phyloP scores from a whole-genome alignment of 306 rosid genomes.

The Trichosanthes cucumerina region DNA sequence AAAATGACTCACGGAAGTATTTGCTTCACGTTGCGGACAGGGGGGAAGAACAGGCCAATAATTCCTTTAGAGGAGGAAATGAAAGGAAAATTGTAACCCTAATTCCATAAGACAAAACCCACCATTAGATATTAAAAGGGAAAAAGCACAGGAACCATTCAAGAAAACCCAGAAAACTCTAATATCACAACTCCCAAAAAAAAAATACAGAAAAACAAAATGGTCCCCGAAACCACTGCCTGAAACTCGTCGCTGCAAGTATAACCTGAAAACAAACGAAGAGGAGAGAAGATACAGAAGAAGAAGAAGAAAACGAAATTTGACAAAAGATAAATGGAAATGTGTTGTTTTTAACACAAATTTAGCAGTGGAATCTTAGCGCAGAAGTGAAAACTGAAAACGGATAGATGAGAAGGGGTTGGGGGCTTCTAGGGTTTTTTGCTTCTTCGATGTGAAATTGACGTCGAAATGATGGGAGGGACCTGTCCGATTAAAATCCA shows the following conservation, averaged over 20 bases:
- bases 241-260: slow-evolving; percentile 1
- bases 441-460: not conserved
- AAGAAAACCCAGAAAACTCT: slow-evolving; percentile 21
- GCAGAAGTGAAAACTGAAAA: not conserved
- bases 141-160: not conserved
- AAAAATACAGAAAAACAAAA: not conserved
- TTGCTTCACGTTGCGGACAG: slow-evolving; percentile 1
- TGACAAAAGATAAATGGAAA: slow-evolving; percentile 4
- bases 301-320: not conserved
- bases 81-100: slow-evolving; percentile 50
- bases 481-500: not conserved
- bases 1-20: slow-evolving; percentile 37
- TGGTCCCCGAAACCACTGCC: not conserved
- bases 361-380: not conserved
- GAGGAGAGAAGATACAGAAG: slow-evolving; percentile 1
- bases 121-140: slow-evolving; percentile 26
- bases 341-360: not conserved
- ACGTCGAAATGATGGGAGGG: not conserved
- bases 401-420: not conserved
- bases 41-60: not conserved
- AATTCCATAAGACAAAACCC: slow-evolving; percentile 44
- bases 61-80: slow-evolving; percentile 2
- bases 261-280: slow-evolving; percentile 10
- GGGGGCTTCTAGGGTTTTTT: slow-evolving; percentile 8
- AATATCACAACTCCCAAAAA: not conserved